A percentile compares a stretch with the other conserved stretches of the same genome.
Evolutionary conservation across 2,329 filamentous ascomycete genomes (phyloP).

Genomic region (Penicillium sclerotiorum): DNA sequence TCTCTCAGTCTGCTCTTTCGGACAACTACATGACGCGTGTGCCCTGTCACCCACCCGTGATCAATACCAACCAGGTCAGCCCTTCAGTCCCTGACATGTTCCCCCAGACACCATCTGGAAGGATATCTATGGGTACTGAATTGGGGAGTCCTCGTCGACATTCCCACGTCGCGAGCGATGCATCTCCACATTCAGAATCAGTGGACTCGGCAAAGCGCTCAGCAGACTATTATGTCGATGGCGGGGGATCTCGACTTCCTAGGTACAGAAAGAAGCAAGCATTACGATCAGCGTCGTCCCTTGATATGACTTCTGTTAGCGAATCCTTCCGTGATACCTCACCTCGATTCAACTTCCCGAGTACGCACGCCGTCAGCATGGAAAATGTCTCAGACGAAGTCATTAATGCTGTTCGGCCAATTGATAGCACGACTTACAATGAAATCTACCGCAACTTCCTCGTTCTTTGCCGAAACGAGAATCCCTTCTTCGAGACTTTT

Average conservation of each 20-base stretch:
- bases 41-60: constrained; percentile 33
- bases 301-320: constrained; percentile 10
- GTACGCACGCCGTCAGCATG: constrained; percentile 18
- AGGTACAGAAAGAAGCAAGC: constrained; percentile 29
- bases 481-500: constrained; percentile 34
- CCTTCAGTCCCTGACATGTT: constrained; percentile 19
- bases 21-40: constrained; percentile 22
- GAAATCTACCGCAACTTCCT: constrained; percentile 34
- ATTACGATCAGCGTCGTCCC: constrained; percentile 17
- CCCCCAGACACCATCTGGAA: constrained; percentile 23
- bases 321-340: constrained; percentile 13
- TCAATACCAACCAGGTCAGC: constrained; percentile 17
- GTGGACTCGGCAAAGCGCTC: constrained; percentile 25
- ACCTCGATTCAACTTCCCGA: constrained; percentile 28
- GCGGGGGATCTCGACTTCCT: constrained; percentile 26
- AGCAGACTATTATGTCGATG: constrained; percentile 33
- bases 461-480: constrained; percentile 34
- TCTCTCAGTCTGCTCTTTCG: constrained; percentile 18
- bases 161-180: constrained; percentile 23
- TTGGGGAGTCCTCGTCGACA: constrained; percentile 24
- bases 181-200: constrained; percentile 24
- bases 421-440: constrained; percentile 32
- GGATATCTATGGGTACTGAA: constrained; percentile 20
- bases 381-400: constrained; percentile 21
- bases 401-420: constrained; percentile 9